Conservation (phyloP, 2,329 filamentous ascomycete species). For the Coniochaeta sp. region DNA sequence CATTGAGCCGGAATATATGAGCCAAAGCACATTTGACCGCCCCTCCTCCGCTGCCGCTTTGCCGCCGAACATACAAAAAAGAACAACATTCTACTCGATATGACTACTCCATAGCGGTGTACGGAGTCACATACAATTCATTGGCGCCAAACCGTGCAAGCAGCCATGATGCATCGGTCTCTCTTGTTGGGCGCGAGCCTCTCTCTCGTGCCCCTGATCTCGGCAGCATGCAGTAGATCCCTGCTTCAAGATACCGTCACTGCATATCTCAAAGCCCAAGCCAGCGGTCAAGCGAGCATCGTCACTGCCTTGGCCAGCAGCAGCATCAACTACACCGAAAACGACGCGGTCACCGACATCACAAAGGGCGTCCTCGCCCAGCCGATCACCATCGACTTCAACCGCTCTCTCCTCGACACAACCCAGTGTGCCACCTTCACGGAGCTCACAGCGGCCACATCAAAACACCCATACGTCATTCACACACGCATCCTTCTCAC, state of each 20-base stretch:
- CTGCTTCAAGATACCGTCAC: conserved; percentile 12
- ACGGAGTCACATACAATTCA: not conserved
- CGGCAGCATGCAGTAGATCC: conserved; percentile 13
- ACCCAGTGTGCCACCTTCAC: conserved; percentile 13
- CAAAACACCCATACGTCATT: conserved; percentile 13
- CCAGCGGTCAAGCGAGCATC: conserved; percentile 8
- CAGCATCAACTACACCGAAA: conserved; percentile 14
- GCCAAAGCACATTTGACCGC: not conserved
- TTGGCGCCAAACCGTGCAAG: not conserved
- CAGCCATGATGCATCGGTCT: not conserved
- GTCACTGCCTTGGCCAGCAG: conserved; percentile 5
- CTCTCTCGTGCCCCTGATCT: conserved; percentile 5
- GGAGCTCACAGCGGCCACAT: conserved; percentile 10
- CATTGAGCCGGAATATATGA: not conserved
- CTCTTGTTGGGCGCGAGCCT: not conserved
- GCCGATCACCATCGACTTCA: conserved; percentile 13
- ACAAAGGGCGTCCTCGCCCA: conserved; percentile 12
- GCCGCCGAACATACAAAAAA: not conserved
- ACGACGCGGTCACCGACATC: conserved; percentile 12
- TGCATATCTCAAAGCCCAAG: conserved; percentile 12
- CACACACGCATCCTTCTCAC: conserved; percentile 7
- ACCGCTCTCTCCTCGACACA: conserved; percentile 14
- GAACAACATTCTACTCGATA: not conserved
- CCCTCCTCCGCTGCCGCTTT: not conserved
- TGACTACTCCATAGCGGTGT: not conserved